Evolutionary conservation across 2,329 filamentous ascomycete genomes (phyloP).

Genomic region (Alternaria gaisen): DNA sequence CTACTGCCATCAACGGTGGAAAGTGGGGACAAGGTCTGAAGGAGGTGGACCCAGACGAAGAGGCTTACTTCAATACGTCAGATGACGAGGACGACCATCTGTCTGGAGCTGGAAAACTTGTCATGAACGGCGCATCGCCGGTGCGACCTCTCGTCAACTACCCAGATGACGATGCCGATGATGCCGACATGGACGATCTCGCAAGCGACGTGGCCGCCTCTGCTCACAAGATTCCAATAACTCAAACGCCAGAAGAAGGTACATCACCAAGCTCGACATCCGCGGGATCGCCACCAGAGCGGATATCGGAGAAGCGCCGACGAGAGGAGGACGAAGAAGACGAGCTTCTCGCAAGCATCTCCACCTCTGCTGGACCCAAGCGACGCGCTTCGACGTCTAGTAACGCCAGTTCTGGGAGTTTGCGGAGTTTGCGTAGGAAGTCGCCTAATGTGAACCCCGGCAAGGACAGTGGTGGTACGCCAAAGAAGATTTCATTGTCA

Average conservation of each 20-base stretch:
- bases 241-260: slow-evolving; percentile 37
- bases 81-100: slow-evolving; percentile 79
- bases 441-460: slow-evolving; percentile 53
- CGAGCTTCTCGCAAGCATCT: slow-evolving; percentile 80
- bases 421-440: slow-evolving; percentile 54
- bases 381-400: slow-evolving; percentile 53
- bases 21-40: slow-evolving; percentile 74
- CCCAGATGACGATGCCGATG: slow-evolving; percentile 80
- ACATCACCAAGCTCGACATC: slow-evolving; percentile 36
- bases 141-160: slow-evolving; percentile 84
- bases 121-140: slow-evolving; percentile 70
- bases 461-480: slow-evolving; percentile 52
- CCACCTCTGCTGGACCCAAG: slow-evolving; percentile 57
- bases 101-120: slow-evolving; percentile 41
- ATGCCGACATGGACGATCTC: slow-evolving; percentile 67
- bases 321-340: slow-evolving; percentile 95
- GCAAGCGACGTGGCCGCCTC: slow-evolving; percentile 51
- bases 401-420: slow-evolving; percentile 43
- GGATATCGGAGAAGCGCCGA: slow-evolving; percentile 86
- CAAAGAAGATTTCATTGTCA: slow-evolving; percentile 54
- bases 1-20: slow-evolving; percentile 64
- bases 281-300: slow-evolving; percentile 65
- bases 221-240: slow-evolving; percentile 34
- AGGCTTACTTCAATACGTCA: slow-evolving; percentile 91
- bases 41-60: slow-evolving; percentile 84